phyloP scores from a whole-genome alignment of 1,284 basidiomycete species.

The Irpex sp. region DNA sequence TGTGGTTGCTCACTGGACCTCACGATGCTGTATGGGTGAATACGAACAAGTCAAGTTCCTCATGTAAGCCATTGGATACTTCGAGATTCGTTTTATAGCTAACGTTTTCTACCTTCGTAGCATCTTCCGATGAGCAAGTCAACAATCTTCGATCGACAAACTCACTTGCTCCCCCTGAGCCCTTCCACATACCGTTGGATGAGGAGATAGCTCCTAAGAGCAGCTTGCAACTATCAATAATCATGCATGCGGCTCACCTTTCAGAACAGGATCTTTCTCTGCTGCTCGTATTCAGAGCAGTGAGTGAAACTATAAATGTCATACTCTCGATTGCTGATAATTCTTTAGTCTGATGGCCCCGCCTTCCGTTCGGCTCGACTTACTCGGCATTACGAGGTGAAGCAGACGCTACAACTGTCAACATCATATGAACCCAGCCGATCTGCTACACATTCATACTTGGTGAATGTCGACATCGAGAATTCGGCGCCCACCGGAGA shows the following conservation, averaged over 20 bases:
- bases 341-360: slow-evolving; percentile 35
- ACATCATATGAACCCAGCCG: slow-evolving; percentile 45
- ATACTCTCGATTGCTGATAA: slow-evolving; percentile 2
- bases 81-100: not conserved
- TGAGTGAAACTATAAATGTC: slow-evolving; percentile 25
- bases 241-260: slow-evolving; percentile 44
- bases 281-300: slow-evolving; percentile 68
- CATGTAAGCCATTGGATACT: slow-evolving; percentile 10
- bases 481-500: slow-evolving; percentile 40
- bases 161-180: slow-evolving; percentile 43
- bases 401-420: slow-evolving; percentile 46
- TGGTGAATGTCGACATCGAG: slow-evolving; percentile 52
- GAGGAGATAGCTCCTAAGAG: slow-evolving; percentile 41
- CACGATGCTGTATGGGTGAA: slow-evolving; percentile 60
- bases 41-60: slow-evolving; percentile 8
- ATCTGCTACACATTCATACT: slow-evolving; percentile 43
- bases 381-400: slow-evolving; percentile 53
- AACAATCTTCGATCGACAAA: slow-evolving; percentile 44
- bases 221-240: slow-evolving; percentile 41
- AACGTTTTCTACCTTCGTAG: not conserved
- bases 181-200: slow-evolving; percentile 40
- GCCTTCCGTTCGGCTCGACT: slow-evolving; percentile 53
- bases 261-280: slow-evolving; percentile 51
- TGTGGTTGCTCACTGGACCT: slow-evolving; percentile 59
- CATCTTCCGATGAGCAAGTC: slow-evolving; percentile 20